Evolutionary conservation across 148 eudicot genomes (phyloP).

Genomic region (Vaccinium corymbosum): DNA sequence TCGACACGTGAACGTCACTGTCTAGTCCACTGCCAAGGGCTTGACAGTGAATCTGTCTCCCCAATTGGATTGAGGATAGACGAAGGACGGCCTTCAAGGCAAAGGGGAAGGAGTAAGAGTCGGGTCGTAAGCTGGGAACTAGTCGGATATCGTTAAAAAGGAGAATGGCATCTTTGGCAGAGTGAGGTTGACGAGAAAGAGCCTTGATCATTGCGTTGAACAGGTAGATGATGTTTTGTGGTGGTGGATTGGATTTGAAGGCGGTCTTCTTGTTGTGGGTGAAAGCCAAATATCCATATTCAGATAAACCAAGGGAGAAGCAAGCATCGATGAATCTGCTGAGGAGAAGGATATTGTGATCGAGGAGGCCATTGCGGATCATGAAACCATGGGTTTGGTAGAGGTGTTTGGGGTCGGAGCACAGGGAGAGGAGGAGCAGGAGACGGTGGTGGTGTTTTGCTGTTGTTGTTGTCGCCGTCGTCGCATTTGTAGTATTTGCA

Average conservation of each 20-base stretch:
- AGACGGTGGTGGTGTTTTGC: not conserved
- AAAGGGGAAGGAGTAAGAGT: constrained; percentile 46
- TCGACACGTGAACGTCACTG: constrained; percentile 27
- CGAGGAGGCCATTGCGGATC: constrained; percentile 23
- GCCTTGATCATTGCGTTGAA: constrained; percentile 45
- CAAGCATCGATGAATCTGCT: constrained; percentile 31
- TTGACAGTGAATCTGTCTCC: constrained; percentile 48
- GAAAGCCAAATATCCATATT: constrained; percentile 26
- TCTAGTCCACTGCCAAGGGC: constrained; percentile 33
- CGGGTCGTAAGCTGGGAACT: constrained; percentile 34
- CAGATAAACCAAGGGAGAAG: constrained; percentile 26
- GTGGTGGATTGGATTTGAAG: constrained; percentile 20
- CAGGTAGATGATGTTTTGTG: constrained; percentile 22
- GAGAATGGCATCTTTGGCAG: constrained; percentile 30
- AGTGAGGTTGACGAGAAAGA: constrained; percentile 27
- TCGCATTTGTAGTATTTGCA: not conserved
- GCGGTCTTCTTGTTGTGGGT: constrained; percentile 9
- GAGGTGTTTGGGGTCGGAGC: constrained; percentile 21
- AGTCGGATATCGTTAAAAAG: constrained; percentile 28
- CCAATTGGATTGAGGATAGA: constrained; percentile 23
- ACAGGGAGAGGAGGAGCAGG: not conserved
- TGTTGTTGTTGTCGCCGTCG: not conserved
- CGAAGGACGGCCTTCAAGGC: constrained; percentile 41
- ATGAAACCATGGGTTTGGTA: constrained; percentile 36
- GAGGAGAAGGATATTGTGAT: constrained; percentile 29